Evolutionary conservation across 352 stramenopile genomes (phyloP).

Genomic region (Phytophthora hibernalis): DNA sequence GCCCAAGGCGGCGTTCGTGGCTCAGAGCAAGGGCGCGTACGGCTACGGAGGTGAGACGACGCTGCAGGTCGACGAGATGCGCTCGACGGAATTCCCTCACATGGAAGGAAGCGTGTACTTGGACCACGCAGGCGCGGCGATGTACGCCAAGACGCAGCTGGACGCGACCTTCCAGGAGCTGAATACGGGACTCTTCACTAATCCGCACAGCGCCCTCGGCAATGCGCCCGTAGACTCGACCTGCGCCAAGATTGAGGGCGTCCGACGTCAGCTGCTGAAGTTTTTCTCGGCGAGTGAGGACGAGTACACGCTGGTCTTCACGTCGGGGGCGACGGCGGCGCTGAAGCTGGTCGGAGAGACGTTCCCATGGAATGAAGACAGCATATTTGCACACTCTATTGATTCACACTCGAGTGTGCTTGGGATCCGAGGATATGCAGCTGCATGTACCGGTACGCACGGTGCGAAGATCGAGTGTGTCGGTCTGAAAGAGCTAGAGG

Average conservation of each 20-base stretch:
- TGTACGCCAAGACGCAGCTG: conserved; percentile 78
- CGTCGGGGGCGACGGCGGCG: conserved; percentile 78
- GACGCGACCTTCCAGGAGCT: conserved; percentile 57
- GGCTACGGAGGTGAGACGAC: conserved; percentile 34
- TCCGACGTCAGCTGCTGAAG: conserved; percentile 56
- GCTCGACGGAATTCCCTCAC: conserved; percentile 51
- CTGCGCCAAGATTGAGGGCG: conserved; percentile 47
- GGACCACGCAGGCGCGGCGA: conserved; percentile 86
- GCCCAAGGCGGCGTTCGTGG: conserved; percentile 38
- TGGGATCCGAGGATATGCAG: conserved; percentile 62
- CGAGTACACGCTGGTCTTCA: conserved; percentile 88
- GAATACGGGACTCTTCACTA: conserved; percentile 58
- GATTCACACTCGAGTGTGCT: conserved; percentile 83
- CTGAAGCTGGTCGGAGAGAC: conserved; percentile 86
- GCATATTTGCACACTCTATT: conserved; percentile 63
- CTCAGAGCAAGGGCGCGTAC: conserved; percentile 36
- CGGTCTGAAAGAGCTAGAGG: conserved; percentile 48
- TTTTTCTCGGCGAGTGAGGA: conserved; percentile 77
- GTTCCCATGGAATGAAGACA: conserved; percentile 72
- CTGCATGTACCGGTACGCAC: too few species aligned
- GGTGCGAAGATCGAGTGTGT: conserved; percentile 45
- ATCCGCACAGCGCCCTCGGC: conserved; percentile 62
- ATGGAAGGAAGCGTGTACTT: conserved; percentile 70
- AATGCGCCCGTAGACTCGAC: conserved; percentile 46
- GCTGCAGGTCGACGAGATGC: conserved; percentile 53